phyloP scores from a whole-genome alignment of 129 eudicot species.

The Tanacetum coccineum region DNA sequence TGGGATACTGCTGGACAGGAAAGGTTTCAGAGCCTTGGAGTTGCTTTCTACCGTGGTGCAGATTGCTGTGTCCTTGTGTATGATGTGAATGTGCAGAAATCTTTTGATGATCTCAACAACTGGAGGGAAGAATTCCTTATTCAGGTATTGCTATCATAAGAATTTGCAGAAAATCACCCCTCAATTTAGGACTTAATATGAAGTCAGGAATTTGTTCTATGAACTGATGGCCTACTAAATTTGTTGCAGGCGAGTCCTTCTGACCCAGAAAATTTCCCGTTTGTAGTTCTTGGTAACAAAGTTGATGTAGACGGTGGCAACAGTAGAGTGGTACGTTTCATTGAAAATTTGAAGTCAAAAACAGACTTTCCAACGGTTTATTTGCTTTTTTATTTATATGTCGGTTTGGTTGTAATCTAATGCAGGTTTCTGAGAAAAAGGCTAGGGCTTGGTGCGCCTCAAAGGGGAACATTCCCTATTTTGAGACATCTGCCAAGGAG shows the following conservation, averaged over 20 bases:
- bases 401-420: constrained; percentile 1
- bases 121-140: constrained; percentile 97
- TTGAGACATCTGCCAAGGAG: constrained; percentile 97
- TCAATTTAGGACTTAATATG: constrained; percentile 1
- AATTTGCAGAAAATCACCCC: not conserved
- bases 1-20: constrained; percentile 99
- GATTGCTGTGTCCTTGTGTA: constrained; percentile 98
- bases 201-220: constrained; percentile 2
- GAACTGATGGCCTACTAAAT: constrained; percentile 22
- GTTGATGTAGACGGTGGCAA: constrained; percentile 87
- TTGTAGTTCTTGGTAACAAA: constrained; percentile 93
- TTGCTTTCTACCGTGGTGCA: constrained; percentile 97
- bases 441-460: constrained; percentile 99
- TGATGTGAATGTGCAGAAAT: constrained; percentile 85
- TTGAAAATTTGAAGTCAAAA: not conserved
- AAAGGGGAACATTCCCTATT: constrained; percentile 94
- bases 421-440: constrained; percentile 93
- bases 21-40: constrained; percentile 96
- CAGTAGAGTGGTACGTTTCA: constrained; percentile 75
- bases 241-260: constrained; percentile 92
- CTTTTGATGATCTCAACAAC: constrained; percentile 80
- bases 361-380: not conserved
- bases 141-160: constrained; percentile 50
- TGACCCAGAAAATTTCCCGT: constrained; percentile 92
- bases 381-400: not conserved